A percentile compares a stretch with the other conserved stretches of the same genome.
Evolutionary conservation across 1,284 basidiomycete genomes (phyloP).

Genomic region (Tylopilus orsonianus): DNA sequence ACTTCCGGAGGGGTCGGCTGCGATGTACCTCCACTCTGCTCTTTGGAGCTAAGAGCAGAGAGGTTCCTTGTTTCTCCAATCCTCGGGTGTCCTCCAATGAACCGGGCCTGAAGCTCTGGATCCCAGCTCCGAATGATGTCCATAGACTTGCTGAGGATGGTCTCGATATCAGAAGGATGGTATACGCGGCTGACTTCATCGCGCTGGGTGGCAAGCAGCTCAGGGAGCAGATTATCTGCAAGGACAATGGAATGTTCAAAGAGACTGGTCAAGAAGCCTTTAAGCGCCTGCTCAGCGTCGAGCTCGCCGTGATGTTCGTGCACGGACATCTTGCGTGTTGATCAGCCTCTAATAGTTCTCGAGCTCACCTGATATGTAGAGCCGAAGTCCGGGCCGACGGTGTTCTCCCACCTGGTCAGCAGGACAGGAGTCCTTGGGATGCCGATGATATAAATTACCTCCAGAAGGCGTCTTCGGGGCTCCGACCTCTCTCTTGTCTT

Average conservation of each 20-base stretch:
- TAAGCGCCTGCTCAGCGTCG: slow-evolving; percentile 33
- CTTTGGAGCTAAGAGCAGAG: slow-evolving; percentile 70
- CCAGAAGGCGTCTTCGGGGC: background rate
- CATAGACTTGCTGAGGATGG: slow-evolving; percentile 63
- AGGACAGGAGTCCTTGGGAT: background rate
- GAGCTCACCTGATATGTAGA: slow-evolving; percentile 15
- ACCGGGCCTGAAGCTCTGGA: slow-evolving; percentile 56
- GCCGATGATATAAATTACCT: slow-evolving; percentile 10
- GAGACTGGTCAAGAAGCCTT: slow-evolving; percentile 47
- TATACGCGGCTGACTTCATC: slow-evolving; percentile 5
- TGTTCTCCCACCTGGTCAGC: slow-evolving; percentile 9
- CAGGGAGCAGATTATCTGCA: slow-evolving; percentile 53
- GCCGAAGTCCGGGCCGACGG: slow-evolving; percentile 6
- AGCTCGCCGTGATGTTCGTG: slow-evolving; percentile 35
- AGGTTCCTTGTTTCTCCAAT: slow-evolving; percentile 81
- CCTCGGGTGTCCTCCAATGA: slow-evolving; percentile 83
- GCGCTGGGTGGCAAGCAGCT: slow-evolving; percentile 37
- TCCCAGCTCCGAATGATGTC: slow-evolving; percentile 58
- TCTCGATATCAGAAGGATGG: slow-evolving; percentile 33
- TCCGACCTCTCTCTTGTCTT: slow-evolving; percentile 1
- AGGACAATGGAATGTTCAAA: slow-evolving; percentile 74
- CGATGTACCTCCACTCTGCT: slow-evolving; percentile 58
- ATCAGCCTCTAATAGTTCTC: background rate
- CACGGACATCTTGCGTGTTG: slow-evolving; percentile 10
- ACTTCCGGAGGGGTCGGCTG: slow-evolving; percentile 63